Conservation (phyloP, 257 asterid species). For the Fraxinus anomala region DNA sequence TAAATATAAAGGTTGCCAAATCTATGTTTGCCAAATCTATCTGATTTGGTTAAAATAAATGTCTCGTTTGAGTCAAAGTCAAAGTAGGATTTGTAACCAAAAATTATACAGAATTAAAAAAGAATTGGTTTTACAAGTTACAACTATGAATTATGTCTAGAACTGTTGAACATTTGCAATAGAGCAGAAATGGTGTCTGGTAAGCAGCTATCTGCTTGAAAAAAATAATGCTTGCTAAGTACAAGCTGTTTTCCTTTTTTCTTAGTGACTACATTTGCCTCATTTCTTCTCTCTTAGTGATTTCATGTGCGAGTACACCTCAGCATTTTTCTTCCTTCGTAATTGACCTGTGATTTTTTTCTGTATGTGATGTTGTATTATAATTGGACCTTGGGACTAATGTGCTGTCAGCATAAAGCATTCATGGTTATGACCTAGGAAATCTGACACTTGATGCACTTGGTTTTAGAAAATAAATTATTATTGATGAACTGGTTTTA, state of each 20-base stretch:
- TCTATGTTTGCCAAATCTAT: not conserved
- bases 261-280: not conserved
- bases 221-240: not conserved
- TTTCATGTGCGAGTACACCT: not conserved
- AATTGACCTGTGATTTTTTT: not conserved
- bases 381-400: not conserved
- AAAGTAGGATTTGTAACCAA: conserved; percentile 12
- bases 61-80: not conserved
- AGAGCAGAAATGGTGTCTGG: conserved; percentile 4
- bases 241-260: not conserved
- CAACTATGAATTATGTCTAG: not conserved
- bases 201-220: too few species aligned
- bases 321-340: not conserved
- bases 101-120: not conserved
- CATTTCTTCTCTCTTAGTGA: not conserved
- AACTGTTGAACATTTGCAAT: not conserved
- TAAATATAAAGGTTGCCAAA: conserved; percentile 10
- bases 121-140: not conserved
- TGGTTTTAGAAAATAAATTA: not conserved
- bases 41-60: conserved; percentile 16
- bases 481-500: not conserved
- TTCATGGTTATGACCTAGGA: not conserved
- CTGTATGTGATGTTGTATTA: not conserved
- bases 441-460: conserved; percentile 5
- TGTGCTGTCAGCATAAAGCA: not conserved